A percentile compares a stretch with the other conserved stretches of the same genome.
Conservation (phyloP, 345 rosid genomes). For the Acer yangbiense region DNA sequence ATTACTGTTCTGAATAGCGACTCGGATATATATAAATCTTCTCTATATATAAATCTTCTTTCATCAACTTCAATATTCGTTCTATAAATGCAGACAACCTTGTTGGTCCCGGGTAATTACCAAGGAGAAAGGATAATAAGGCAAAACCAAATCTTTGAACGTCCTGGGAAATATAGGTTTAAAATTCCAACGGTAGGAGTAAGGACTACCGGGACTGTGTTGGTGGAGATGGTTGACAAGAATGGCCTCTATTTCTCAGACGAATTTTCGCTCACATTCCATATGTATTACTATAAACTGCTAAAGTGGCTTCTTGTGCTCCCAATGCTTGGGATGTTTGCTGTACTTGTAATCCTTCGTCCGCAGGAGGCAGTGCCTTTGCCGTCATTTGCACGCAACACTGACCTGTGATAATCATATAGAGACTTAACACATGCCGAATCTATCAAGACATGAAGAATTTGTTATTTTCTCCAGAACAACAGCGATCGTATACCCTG, state of each 20-base stretch:
- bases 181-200: conserved; percentile 90
- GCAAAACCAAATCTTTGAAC: conserved; percentile 62
- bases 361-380: conserved; percentile 92
- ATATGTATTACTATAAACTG: conserved; percentile 92
- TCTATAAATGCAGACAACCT: conserved; percentile 60
- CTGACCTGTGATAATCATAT: conserved; percentile 50
- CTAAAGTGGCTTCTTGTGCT: conserved; percentile 97
- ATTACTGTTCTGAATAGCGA: conserved; percentile 4
- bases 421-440: not conserved
- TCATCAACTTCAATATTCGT: not conserved
- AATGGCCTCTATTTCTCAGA: conserved; percentile 92
- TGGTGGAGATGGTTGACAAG: conserved; percentile 97
- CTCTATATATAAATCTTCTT: conserved; percentile 2
- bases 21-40: no score
- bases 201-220: conserved; percentile 88
- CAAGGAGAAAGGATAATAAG: conserved; percentile 85
- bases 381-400: conserved; percentile 91
- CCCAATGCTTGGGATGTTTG: conserved; percentile 98
- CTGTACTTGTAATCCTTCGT: conserved; percentile 79
- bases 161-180: conserved; percentile 74
- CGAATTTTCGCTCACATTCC: conserved; percentile 95
- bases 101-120: conserved; percentile 95
- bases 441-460: conserved; percentile 1
- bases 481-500: not conserved
- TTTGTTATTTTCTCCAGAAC: not conserved